Conservation (phyloP, 2,329 filamentous ascomycete species). For the Blastomyces parvus region DNA sequence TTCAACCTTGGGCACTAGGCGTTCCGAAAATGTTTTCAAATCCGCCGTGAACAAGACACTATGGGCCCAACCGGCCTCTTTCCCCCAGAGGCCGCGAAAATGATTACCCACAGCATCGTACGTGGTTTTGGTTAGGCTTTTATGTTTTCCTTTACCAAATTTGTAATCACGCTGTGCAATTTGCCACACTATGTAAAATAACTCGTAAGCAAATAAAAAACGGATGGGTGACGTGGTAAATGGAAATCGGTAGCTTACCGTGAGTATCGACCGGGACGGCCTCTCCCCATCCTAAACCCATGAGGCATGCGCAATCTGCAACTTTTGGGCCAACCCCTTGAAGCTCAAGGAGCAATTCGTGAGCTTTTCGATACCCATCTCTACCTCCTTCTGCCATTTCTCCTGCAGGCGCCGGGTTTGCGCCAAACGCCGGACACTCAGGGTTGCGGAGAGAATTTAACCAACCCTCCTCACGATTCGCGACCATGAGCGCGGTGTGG, state of each 20-base stretch:
- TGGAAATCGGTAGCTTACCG: constrained; percentile 29
- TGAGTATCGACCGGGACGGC: constrained; percentile 95
- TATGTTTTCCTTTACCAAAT: constrained; percentile 72
- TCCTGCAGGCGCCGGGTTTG: constrained; percentile 35
- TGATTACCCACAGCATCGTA: constrained; percentile 87
- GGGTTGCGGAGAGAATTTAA: constrained; percentile 69
- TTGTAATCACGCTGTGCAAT: constrained; percentile 94
- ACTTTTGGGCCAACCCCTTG: constrained; percentile 94
- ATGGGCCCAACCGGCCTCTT: constrained; percentile 94
- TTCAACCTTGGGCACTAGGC: constrained; percentile 36
- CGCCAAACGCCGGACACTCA: constrained; percentile 53
- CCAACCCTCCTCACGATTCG: constrained; percentile 62
- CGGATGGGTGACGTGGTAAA: background rate
- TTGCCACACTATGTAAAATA: constrained; percentile 64
- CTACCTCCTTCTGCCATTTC: constrained; percentile 44
- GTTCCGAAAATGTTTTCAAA: constrained; percentile 70
- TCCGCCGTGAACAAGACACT: constrained; percentile 94
- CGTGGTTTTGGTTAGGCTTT: constrained; percentile 76
- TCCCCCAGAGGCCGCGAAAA: constrained; percentile 82
- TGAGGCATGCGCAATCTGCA: constrained; percentile 89
- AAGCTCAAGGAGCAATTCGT: constrained; percentile 66
- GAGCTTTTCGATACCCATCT: constrained; percentile 66
- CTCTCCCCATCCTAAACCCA: constrained; percentile 94
- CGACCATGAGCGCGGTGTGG: constrained; percentile 69
- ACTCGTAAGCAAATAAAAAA: constrained; percentile 8